Conservation (phyloP, 768 basidiomycete species). For the Lentinula raphanica region DNA sequence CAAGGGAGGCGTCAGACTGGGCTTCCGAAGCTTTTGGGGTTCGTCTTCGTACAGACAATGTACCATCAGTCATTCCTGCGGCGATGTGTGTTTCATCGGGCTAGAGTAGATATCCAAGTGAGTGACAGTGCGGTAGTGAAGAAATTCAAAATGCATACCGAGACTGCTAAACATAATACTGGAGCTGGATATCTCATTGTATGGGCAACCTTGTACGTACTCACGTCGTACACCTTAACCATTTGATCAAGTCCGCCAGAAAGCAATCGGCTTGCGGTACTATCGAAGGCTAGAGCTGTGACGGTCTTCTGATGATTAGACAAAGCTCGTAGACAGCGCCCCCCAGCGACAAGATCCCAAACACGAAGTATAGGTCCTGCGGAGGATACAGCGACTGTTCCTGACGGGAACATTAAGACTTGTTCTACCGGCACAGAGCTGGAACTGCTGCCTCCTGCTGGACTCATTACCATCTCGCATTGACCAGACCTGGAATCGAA, state of each 20-base stretch:
- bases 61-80: conserved; percentile 97
- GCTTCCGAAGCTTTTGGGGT: conserved; percentile 69
- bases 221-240: conserved; percentile 97
- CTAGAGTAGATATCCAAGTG: conserved; percentile 34
- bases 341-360: conserved; percentile 93
- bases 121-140: background rate
- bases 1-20: conserved; percentile 26
- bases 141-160: conserved; percentile 47
- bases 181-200: conserved; percentile 98
- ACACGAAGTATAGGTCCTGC: conserved; percentile 90
- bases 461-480: conserved; percentile 80
- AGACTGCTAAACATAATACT: conserved; percentile 83
- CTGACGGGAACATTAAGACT: conserved; percentile 88
- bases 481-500: conserved; percentile 82
- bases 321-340: conserved; percentile 81
- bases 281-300: conserved; percentile 80
- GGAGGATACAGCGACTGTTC: conserved; percentile 76
- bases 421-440: conserved; percentile 77
- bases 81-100: conserved; percentile 96
- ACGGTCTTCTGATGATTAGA: conserved; percentile 99
- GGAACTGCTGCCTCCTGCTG: conserved; percentile 21
- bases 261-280: conserved; percentile 70
- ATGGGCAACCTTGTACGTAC: conserved; percentile 91
- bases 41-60: conserved; percentile 90
- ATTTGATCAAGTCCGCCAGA: conserved; percentile 94